A percentile compares a stretch with the other conserved stretches of the same genome.
Evolutionary conservation across 1,284 basidiomycete genomes (phyloP).

Genomic region (Sporisorium exsertum): DNA sequence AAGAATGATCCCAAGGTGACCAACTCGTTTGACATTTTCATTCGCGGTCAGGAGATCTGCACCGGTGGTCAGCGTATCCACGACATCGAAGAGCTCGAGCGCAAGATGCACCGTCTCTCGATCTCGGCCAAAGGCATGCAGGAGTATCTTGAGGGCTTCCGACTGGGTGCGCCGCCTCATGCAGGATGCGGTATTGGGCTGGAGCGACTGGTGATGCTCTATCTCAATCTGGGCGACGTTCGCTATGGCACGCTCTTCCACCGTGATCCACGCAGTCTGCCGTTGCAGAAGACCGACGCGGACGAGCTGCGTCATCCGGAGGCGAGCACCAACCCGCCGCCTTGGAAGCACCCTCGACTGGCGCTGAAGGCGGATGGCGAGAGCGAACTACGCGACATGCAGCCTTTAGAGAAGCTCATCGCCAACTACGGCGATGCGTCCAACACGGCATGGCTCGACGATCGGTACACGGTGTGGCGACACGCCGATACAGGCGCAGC

Average conservation of each 20-base stretch:
- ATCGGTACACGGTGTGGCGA: constrained; percentile 74
- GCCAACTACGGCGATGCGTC: constrained; percentile 75
- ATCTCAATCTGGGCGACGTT: constrained; percentile 67
- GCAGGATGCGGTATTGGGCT: constrained; percentile 68
- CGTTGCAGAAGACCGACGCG: constrained; percentile 36
- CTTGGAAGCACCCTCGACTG: constrained; percentile 48
- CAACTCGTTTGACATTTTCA: constrained; percentile 67
- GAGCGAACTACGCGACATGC: constrained; percentile 56
- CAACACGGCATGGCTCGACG: constrained; percentile 75
- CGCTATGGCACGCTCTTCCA: constrained; percentile 66
- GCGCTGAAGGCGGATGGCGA: constrained; percentile 34
- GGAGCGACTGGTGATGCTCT: constrained; percentile 67
- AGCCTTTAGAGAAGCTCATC: constrained; percentile 71
- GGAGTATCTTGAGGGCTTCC: constrained; percentile 68
- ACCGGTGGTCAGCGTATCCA: constrained; percentile 69
- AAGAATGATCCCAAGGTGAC: constrained; percentile 55
- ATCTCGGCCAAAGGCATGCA: constrained; percentile 61
- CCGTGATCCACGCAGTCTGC: constrained; percentile 65
- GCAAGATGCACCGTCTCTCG: constrained; percentile 54
- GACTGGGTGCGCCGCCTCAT: constrained; percentile 65
- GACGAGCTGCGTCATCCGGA: constrained; percentile 62
- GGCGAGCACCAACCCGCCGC: constrained; percentile 62
- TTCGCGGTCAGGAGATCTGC: constrained; percentile 68
- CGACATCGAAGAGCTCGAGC: constrained; percentile 58
- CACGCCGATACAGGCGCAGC: constrained; percentile 73